These are phyloP conservation scores for Syzygium aqueum DNA, from an alignment of 345 rosid species.

Conservation along the genomic window DNA sequence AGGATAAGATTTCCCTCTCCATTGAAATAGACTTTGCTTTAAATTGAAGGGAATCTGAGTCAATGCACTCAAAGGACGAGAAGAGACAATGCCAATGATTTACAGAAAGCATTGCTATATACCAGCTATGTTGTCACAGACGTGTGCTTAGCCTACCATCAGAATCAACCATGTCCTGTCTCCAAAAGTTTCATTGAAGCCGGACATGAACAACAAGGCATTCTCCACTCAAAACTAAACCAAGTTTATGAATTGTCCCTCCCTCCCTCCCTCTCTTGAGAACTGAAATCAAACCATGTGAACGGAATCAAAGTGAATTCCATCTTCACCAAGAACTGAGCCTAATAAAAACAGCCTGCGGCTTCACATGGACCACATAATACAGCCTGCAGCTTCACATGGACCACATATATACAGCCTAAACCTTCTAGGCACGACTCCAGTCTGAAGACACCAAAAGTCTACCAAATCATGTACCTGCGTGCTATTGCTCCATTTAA, in stretches of 20 bases:
- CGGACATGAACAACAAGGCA: background rate
- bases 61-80: background rate
- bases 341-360: no score
- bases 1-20: background rate
- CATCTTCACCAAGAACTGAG: no score
- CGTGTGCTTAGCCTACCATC: background rate
- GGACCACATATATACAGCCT: background rate
- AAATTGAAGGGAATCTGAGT: background rate
- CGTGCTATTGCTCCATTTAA: background rate
- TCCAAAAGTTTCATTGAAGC: background rate
- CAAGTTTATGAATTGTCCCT: background rate
- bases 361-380: background rate
- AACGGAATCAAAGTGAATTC: no score
- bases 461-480: background rate
- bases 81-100: background rate
- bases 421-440: background rate
- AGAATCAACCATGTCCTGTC: background rate
- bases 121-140: background rate
- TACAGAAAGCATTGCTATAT: background rate
- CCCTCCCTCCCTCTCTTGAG: background rate
- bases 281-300: no score
- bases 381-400: background rate
- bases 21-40: background rate
- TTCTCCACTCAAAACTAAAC: background rate
- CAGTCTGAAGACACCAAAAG: background rate